Evolutionary conservation across 2,329 filamentous ascomycete genomes (phyloP).

Genomic region (Endothia cerciana): DNA sequence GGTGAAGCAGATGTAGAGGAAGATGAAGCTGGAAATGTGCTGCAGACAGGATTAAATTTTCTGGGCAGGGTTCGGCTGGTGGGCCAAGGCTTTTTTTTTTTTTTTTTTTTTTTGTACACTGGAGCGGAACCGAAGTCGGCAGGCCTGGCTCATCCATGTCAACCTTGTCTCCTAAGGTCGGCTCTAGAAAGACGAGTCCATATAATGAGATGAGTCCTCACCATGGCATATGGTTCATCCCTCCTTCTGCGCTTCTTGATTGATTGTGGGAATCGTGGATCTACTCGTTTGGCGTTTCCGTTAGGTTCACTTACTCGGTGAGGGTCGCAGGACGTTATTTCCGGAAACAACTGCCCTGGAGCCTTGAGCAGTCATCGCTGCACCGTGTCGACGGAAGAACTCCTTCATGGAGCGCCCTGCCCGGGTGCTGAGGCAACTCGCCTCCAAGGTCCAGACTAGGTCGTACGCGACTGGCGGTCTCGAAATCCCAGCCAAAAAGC

Average conservation of each 20-base stretch:
- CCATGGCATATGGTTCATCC: neutral
- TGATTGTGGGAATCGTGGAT: neutral
- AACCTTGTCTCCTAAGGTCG: slow-evolving; percentile 15
- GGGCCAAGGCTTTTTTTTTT: neutral
- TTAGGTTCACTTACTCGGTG: neutral
- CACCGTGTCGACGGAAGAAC: slow-evolving; percentile 4
- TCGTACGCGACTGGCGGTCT: slow-evolving; percentile 27
- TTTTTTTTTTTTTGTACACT: neutral
- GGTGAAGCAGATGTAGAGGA: neutral
- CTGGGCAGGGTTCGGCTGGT: slow-evolving; percentile 3
- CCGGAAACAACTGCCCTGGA: too few relatives aligned
- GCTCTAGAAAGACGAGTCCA: slow-evolving; percentile 3
- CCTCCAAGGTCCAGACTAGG: slow-evolving; percentile 35
- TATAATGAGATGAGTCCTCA: neutral
- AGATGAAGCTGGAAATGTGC: slow-evolving; percentile 2
- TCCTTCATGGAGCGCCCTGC: slow-evolving; percentile 28
- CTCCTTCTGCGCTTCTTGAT: neutral
- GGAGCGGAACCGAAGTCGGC: slow-evolving; percentile 18
- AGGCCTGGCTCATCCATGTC: slow-evolving; percentile 1
- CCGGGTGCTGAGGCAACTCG: slow-evolving; percentile 29
- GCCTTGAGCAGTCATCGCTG: too few relatives aligned
- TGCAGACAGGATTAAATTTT: slow-evolving; percentile 5
- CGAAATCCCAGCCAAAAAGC: slow-evolving; percentile 74
- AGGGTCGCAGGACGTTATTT: neutral
- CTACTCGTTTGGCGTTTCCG: neutral